Percentiles rank a stretch among this genome's conserved stretches.
Evolutionary conservation across 352 stramenopile genomes (phyloP).

Genomic region (Globisporangium spinosum): DNA sequence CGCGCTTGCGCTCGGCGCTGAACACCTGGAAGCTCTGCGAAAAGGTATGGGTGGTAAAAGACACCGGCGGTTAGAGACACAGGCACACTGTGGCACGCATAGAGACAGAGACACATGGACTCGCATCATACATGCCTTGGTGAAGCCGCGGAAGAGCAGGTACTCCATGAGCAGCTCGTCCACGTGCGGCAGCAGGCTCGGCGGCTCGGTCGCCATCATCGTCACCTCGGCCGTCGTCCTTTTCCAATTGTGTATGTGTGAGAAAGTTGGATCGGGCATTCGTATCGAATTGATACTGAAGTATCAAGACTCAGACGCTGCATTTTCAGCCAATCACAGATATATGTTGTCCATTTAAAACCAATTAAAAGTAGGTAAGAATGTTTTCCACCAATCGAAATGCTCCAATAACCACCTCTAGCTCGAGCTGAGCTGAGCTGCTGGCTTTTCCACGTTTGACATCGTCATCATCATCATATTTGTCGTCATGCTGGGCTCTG

Average conservation of each 20-base stretch:
- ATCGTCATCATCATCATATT: not conserved
- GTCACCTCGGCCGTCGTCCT: not conserved
- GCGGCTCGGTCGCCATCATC: slow-evolving; percentile 27
- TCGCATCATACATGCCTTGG: slow-evolving; percentile 35
- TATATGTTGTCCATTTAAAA: not conserved
- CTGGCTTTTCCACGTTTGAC: not conserved
- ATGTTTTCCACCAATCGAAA: not conserved
- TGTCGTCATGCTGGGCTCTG: not conserved
- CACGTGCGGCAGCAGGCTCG: slow-evolving; percentile 64
- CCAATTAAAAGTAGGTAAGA: not conserved
- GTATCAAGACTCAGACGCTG: not conserved
- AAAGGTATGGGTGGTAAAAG: not conserved
- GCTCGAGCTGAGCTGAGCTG: not conserved
- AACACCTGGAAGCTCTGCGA: slow-evolving; percentile 75
- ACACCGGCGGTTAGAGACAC: not conserved
- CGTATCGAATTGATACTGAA: not conserved
- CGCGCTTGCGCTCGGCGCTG: slow-evolving; percentile 63
- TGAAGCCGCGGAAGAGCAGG: slow-evolving; percentile 82
- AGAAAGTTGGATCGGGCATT: slow-evolving; percentile 6
- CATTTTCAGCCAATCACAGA: not conserved
- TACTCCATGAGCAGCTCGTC: slow-evolving; percentile 87
- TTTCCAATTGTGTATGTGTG: not conserved
- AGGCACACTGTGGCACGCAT: not conserved
- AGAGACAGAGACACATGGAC: not conserved
- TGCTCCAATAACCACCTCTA: not conserved